A percentile compares a stretch with the other conserved stretches of the same genome.
Conservation (phyloP, 345 rosid genomes). For the Erysimum cheiranthoides region DNA sequence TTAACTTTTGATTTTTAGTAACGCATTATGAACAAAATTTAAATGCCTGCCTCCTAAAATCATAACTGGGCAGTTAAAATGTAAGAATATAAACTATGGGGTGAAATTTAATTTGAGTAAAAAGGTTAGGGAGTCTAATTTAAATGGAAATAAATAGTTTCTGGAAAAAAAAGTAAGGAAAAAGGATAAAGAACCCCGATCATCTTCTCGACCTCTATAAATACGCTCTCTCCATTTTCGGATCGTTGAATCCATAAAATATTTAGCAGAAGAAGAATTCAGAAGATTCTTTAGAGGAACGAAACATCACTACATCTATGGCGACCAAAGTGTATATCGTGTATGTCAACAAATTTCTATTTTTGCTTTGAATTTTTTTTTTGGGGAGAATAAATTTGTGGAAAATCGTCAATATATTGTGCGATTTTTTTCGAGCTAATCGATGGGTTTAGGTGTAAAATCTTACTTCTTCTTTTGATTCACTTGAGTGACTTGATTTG, state of each 20-base stretch:
- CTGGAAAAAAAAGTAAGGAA: neutral
- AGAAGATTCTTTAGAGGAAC: conserved; percentile 2
- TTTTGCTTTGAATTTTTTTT: neutral
- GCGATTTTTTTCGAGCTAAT: neutral
- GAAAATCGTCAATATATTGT: no score
- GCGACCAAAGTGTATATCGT: conserved; percentile 77
- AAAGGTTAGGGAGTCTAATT: conserved; percentile 11
- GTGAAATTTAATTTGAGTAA: conserved; percentile 29
- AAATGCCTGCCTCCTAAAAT: no score
- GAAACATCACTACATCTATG: conserved; percentile 47
- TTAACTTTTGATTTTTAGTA: no score
- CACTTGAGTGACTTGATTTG: conserved; percentile 9
- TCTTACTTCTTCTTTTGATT: neutral
- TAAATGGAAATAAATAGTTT: neutral
- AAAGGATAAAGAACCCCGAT: conserved; percentile 18
- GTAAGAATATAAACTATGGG: neutral
- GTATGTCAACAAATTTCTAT: conserved; percentile 48
- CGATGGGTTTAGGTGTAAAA: neutral
- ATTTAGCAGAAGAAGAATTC: neutral
- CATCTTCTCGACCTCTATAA: conserved; percentile 51
- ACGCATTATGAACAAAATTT: no score
- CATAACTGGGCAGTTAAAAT: neutral
- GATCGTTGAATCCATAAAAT: conserved; percentile 27
- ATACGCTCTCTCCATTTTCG: conserved; percentile 40
- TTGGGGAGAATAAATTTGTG: neutral